Evolutionary conservation across 371 early-diverging fungal species (phyloP).

Genomic region (Chytridium lagenaria): DNA sequence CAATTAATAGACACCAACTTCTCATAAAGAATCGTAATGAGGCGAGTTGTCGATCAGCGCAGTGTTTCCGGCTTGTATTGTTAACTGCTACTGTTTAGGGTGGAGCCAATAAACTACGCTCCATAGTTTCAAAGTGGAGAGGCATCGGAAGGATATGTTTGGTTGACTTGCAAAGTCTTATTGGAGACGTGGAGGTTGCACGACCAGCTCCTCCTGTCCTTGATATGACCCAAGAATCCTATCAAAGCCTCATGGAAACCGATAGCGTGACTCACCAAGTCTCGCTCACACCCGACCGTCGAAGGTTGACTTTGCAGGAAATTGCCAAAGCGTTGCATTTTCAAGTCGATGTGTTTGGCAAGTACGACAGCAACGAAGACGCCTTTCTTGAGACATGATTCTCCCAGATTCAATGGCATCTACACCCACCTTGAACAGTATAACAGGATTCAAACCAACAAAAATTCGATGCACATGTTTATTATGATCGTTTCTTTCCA

Average conservation of each 20-base stretch:
- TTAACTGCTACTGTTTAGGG: too few species aligned
- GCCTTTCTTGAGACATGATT: not conserved
- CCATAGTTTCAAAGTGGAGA: not conserved
- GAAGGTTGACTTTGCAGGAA: not conserved
- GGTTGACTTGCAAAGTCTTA: not conserved
- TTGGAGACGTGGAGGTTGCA: not conserved
- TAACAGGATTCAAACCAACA: too few species aligned
- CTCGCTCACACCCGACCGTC: not conserved
- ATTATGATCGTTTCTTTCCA: too few species aligned
- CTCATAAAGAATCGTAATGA: too few species aligned
- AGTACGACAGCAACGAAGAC: not conserved
- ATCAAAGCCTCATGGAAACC: not conserved
- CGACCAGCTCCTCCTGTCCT: not conserved
- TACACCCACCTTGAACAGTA: not conserved
- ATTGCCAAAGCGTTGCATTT: not conserved
- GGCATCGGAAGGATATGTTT: not conserved
- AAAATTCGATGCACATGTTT: too few species aligned
- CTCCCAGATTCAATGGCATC: too few species aligned
- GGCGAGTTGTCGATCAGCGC: too few species aligned
- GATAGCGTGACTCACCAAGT: not conserved
- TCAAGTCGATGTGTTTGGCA: not conserved
- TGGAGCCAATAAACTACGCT: too few species aligned
- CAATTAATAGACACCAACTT: not conserved
- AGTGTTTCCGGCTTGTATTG: too few species aligned
- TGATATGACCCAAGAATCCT: not conserved